Evolutionary conservation across 805 yeast genomes (phyloP).

Genomic region (Yarrowia keelungensis): DNA sequence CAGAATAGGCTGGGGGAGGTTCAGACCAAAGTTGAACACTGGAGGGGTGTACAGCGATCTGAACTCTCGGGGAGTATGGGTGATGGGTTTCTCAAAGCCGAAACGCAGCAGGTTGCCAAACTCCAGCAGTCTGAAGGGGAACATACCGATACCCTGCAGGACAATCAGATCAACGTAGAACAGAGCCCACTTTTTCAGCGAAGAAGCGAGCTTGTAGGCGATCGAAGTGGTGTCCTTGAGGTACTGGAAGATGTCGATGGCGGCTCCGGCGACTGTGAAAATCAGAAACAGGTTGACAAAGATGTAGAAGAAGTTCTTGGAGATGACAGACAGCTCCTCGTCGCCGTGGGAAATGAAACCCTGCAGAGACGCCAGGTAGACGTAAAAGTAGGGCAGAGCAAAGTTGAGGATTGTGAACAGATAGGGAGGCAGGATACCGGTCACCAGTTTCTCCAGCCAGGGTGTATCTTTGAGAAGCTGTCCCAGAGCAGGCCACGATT

Average conservation of each 20-base stretch:
- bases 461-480: constrained; percentile 64
- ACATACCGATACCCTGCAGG: constrained; percentile 83
- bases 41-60: constrained; percentile 83
- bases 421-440: constrained; percentile 90
- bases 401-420: constrained; percentile 84
- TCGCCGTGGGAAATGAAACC: constrained; percentile 93
- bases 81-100: constrained; percentile 67
- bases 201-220: constrained; percentile 84
- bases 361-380: constrained; percentile 80
- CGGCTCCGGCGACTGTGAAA: constrained; percentile 93
- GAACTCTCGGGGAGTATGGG: constrained; percentile 85
- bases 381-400: constrained; percentile 83
- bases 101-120: constrained; percentile 79
- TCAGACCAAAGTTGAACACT: constrained; percentile 88
- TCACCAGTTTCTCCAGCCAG: constrained; percentile 79
- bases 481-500: constrained; percentile 85
- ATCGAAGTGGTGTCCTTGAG: constrained; percentile 88
- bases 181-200: constrained; percentile 76
- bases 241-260: constrained; percentile 77
- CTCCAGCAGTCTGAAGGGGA: constrained; percentile 84
- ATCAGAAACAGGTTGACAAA: constrained; percentile 93
- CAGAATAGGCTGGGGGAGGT: constrained; percentile 88
- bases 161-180: constrained; percentile 89
- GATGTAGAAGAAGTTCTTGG: constrained; percentile 92
- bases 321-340: constrained; percentile 86